Percentiles rank a stretch among this genome's conserved stretches.
Evolutionary conservation across 148 eudicot species (phyloP).

Genomic region (Linanthus parryae): DNA sequence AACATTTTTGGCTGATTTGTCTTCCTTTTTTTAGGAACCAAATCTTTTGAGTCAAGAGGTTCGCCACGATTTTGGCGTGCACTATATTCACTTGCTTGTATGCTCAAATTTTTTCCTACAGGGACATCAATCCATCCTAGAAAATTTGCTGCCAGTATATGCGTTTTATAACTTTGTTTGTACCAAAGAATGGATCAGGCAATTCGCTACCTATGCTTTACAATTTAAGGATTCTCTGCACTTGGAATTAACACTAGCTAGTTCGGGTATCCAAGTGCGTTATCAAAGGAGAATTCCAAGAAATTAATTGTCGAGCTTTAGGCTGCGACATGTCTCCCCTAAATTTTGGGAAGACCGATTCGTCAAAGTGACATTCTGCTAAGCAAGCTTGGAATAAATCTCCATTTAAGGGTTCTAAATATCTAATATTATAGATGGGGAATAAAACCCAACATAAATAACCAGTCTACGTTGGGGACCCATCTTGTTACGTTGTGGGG

Average conservation of each 20-base stretch:
- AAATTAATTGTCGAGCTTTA: not conserved
- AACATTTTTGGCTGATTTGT: too few relatives aligned
- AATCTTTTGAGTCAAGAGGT: too few relatives aligned
- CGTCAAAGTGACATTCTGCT: not conserved
- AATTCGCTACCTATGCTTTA: not conserved
- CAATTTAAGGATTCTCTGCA: not conserved
- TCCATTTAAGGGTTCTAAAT: not conserved
- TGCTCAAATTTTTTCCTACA: too few relatives aligned
- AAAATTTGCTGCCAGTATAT: not conserved
- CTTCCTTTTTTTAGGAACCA: too few relatives aligned
- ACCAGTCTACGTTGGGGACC: not conserved
- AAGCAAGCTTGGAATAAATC: not conserved
- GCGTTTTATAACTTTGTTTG: not conserved
- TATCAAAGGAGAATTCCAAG: not conserved
- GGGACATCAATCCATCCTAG: not conserved
- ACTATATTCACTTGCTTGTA: too few relatives aligned
- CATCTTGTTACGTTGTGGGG: not conserved
- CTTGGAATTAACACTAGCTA: not conserved
- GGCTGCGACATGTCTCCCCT: not conserved
- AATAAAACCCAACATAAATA: constrained; percentile 4
- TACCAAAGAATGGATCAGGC: not conserved
- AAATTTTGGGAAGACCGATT: not conserved
- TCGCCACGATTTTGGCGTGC: too few relatives aligned
- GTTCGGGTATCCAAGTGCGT: not conserved
- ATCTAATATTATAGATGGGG: not conserved